These are phyloP conservation scores for Thraustotheca clavata DNA, from an alignment of 352 stramenopile genomes.

Conservation along the genomic window DNA sequence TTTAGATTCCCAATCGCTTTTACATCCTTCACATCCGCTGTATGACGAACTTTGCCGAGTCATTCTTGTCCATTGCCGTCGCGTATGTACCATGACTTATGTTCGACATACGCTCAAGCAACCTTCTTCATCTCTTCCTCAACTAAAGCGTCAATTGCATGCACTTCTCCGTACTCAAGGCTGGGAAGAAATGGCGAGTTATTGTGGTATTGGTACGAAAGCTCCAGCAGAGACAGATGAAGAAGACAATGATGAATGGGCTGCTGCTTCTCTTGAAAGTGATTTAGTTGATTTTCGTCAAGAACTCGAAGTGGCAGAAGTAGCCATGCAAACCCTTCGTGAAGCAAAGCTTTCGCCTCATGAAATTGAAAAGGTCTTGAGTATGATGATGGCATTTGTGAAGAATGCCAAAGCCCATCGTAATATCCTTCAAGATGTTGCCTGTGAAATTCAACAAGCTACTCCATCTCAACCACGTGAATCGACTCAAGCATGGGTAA, in stretches of 20 bases:
- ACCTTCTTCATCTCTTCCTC: slow-evolving; percentile 46
- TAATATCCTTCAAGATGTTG: slow-evolving; percentile 85
- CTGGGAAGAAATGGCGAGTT: slow-evolving; percentile 25
- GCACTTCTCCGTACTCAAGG: slow-evolving; percentile 74
- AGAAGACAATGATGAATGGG: slow-evolving; percentile 42
- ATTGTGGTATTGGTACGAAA: slow-evolving; percentile 18
- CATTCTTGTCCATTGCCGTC: slow-evolving; percentile 15
- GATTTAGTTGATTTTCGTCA: slow-evolving; percentile 82
- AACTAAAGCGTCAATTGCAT: slow-evolving; percentile 76
- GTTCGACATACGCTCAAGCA: not conserved
- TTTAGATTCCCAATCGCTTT: slow-evolving; percentile 6
- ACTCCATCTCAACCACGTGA: slow-evolving; percentile 61
- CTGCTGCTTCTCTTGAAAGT: slow-evolving; percentile 78
- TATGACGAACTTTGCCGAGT: slow-evolving; percentile 19
- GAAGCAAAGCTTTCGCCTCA: slow-evolving; percentile 55
- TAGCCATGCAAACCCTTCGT: slow-evolving; percentile 46
- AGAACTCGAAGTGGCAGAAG: slow-evolving; percentile 54
- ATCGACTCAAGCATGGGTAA: slow-evolving; percentile 32
- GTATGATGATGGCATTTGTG: slow-evolving; percentile 72
- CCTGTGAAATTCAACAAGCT: slow-evolving; percentile 75
- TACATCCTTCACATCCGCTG: slow-evolving; percentile 1
- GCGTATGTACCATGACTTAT: not conserved
- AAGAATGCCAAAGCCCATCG: slow-evolving; percentile 80
- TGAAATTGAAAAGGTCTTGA: slow-evolving; percentile 77
- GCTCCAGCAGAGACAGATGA: slow-evolving; percentile 5